Conservation (phyloP, 2,329 filamentous ascomycete species). For the Colletotrichum sp. region DNA sequence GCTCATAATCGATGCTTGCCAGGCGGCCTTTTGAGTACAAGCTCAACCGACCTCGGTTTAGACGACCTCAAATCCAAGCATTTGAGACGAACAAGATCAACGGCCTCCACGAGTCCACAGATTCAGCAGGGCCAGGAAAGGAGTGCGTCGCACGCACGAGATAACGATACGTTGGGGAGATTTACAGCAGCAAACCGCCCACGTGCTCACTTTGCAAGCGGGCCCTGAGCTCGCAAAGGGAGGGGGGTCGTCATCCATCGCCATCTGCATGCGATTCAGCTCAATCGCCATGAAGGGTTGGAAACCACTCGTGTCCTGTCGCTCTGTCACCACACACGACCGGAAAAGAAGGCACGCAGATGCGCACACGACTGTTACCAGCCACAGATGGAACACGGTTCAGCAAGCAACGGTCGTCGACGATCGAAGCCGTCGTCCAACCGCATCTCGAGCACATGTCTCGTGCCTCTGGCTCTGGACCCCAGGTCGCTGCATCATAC, state of each 20-base stretch:
- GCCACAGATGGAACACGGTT: background rate
- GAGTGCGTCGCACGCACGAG: too few species aligned
- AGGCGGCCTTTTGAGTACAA: background rate
- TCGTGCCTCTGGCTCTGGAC: slow-evolving; percentile 7
- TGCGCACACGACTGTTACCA: background rate
- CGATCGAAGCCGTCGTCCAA: background rate
- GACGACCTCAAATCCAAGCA: background rate
- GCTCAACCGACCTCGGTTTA: background rate
- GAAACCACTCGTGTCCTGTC: background rate
- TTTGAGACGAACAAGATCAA: background rate
- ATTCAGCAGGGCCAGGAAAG: background rate
- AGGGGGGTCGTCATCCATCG: background rate
- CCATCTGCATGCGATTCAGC: background rate
- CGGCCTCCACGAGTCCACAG: background rate
- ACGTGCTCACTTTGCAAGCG: slow-evolving; percentile 9
- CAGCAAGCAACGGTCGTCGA: background rate
- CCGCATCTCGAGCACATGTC: slow-evolving; percentile 14
- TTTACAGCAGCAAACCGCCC: background rate
- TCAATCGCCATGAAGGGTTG: background rate
- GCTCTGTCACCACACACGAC: background rate
- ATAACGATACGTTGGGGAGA: background rate
- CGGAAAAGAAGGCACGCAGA: background rate
- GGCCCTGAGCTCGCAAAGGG: background rate
- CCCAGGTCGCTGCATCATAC: background rate
- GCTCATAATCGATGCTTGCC: background rate